A percentile compares a stretch with the other conserved stretches of the same genome.
phyloP scores from a whole-genome alignment of 345 rosid species.

The Barbarea vulgaris region DNA sequence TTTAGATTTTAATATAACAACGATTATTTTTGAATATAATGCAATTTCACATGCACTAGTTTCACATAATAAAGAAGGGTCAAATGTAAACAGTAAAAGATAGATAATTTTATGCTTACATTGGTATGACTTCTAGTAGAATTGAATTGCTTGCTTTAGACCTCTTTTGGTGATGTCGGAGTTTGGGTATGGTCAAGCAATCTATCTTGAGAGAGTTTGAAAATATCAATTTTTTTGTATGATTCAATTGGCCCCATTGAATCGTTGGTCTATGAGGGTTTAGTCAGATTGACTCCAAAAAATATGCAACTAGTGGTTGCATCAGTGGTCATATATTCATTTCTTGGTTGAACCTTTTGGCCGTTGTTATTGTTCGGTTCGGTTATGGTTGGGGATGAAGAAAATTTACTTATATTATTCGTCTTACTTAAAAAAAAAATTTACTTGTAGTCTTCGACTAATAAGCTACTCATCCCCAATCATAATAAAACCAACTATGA shows the following conservation, averaged over 20 bases:
- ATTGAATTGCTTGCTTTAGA: slow-evolving; percentile 37
- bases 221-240: slow-evolving; percentile 27
- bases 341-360: neutral
- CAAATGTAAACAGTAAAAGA: too few relatives aligned
- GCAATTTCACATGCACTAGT: too few relatives aligned
- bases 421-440: too few relatives aligned
- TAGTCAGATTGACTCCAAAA: too few relatives aligned
- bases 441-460: too few relatives aligned
- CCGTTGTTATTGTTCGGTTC: neutral
- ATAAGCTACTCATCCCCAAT: too few relatives aligned
- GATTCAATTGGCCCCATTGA: neutral
- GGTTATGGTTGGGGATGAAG: neutral
- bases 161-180: too few relatives aligned
- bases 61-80: too few relatives aligned
- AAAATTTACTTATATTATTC: too few relatives aligned
- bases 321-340: slow-evolving; percentile 28
- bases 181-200: slow-evolving; percentile 29
- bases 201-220: slow-evolving; percentile 31
- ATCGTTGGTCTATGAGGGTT: neutral
- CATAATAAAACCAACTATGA: too few relatives aligned
- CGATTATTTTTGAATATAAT: too few relatives aligned
- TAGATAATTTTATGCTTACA: slow-evolving; percentile 40
- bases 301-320: slow-evolving; percentile 42
- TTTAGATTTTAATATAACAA: too few relatives aligned
- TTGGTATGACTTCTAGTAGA: slow-evolving; percentile 57